Conservation (phyloP, 2,329 filamentous ascomycete genomes). For the Ambrosiella beaveri region DNA sequence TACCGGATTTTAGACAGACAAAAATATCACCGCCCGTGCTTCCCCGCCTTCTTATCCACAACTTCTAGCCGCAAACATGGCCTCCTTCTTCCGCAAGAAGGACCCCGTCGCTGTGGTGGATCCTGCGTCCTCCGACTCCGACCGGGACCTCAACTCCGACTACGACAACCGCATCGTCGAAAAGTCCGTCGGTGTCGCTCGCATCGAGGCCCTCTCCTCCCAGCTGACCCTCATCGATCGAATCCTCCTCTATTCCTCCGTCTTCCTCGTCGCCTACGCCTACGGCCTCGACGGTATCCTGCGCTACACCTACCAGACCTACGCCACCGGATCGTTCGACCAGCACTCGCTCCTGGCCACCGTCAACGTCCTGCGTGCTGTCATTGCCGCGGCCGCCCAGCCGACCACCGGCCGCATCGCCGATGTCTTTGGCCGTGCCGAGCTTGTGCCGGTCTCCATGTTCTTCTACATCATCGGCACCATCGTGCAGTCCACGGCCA, state of each 20-base stretch:
- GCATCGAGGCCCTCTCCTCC: slow-evolving; percentile 38
- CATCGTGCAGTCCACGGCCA: slow-evolving; percentile 36
- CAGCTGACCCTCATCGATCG: slow-evolving; percentile 36
- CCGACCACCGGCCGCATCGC: slow-evolving; percentile 42
- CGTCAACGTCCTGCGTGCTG: slow-evolving; percentile 37
- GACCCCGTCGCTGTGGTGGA: neutral
- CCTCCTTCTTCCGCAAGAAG: neutral
- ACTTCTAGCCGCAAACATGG: neutral
- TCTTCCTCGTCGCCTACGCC: slow-evolving; percentile 47
- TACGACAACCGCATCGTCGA: slow-evolving; percentile 11
- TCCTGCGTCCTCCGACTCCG: neutral
- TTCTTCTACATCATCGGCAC: slow-evolving; percentile 43
- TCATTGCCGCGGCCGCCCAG: slow-evolving; percentile 42
- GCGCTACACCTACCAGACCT: slow-evolving; percentile 37
- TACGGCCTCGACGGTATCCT: slow-evolving; percentile 44
- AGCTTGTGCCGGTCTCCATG: slow-evolving; percentile 37
- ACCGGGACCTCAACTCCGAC: slow-evolving; percentile 6
- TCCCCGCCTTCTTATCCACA: neutral
- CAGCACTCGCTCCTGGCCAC: slow-evolving; percentile 39
- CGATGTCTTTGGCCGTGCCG: slow-evolving; percentile 45
- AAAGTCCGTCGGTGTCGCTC: slow-evolving; percentile 36
- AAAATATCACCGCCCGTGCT: too few species aligned
- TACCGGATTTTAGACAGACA: too few species aligned
- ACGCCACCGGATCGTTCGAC: slow-evolving; percentile 32
- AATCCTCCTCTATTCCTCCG: slow-evolving; percentile 37